Percentiles rank a stretch among this genome's conserved stretches.
Evolutionary conservation across 2,329 filamentous ascomycete species (phyloP).

Genomic region (Neonectria sp.): DNA sequence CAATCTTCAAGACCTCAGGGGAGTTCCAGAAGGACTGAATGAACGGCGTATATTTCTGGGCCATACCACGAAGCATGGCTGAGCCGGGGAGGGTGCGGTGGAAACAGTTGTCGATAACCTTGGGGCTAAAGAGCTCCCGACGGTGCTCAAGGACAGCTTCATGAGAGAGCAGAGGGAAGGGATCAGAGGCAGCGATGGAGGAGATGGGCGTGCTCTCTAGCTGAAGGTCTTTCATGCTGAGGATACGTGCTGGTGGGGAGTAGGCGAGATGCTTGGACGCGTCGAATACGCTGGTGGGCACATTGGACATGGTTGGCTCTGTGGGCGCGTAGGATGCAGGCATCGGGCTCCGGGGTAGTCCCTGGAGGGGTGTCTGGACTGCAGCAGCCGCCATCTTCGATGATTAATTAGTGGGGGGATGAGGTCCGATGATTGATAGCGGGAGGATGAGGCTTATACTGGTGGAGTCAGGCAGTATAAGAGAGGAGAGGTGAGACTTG

Average conservation of each 20-base stretch:
- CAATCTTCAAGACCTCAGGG: conserved; percentile 66
- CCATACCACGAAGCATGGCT: conserved; percentile 69
- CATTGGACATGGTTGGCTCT: not conserved
- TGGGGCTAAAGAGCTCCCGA: conserved; percentile 70
- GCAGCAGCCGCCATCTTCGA: conserved; percentile 5
- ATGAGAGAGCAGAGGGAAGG: conserved; percentile 74
- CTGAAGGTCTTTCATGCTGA: conserved; percentile 75
- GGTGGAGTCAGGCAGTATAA: not conserved
- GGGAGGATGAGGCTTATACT: not conserved
- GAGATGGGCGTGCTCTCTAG: conserved; percentile 72
- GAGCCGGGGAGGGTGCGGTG: conserved; percentile 63
- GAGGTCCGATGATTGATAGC: not conserved
- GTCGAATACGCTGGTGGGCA: not conserved
- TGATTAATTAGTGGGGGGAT: not conserved
- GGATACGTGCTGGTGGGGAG: conserved; percentile 63
- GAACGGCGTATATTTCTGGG: conserved; percentile 49
- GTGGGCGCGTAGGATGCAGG: not conserved
- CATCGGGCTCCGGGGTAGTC: not conserved
- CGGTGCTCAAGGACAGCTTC: conserved; percentile 76
- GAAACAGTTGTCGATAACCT: conserved; percentile 70
- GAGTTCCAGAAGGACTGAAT: conserved; percentile 64
- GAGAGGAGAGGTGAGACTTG: too few relatives aligned
- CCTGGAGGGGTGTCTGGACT: conserved; percentile 1
- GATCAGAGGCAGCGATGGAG: conserved; percentile 74
- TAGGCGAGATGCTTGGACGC: conserved; percentile 67